Percentiles rank a stretch among this genome's conserved stretches.
phyloP scores from a whole-genome alignment of 257 asterid species.

The Oldenlandia corymbosa region DNA sequence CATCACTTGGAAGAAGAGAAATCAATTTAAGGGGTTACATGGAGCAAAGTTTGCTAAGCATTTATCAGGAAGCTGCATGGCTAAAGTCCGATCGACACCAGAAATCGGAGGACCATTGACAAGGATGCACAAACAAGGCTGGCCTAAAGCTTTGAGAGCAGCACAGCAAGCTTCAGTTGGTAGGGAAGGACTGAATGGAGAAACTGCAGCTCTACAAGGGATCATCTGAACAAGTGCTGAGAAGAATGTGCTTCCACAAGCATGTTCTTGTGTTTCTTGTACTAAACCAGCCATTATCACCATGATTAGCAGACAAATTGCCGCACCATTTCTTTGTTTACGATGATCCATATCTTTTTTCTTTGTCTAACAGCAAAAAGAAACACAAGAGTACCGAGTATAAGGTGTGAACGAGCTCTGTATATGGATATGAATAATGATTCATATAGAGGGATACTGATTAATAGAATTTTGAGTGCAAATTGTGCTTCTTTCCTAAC shows the following conservation, averaged over 20 bases:
- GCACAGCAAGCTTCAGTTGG: slow-evolving; percentile 83
- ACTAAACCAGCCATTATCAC: slow-evolving; percentile 20
- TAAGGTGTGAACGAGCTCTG: no score
- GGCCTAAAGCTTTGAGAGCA: slow-evolving; percentile 80
- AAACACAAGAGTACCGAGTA: no score
- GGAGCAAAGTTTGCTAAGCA: slow-evolving; percentile 82
- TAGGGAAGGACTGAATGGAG: slow-evolving; percentile 58
- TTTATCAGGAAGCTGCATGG: slow-evolving; percentile 81
- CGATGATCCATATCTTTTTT: slow-evolving; percentile 30
- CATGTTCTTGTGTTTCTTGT: slow-evolving; percentile 35
- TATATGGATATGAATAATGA: no score
- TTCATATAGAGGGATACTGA: not conserved
- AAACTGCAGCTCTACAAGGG: slow-evolving; percentile 84
- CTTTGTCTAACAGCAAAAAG: no score
- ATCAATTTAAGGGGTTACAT: no score
- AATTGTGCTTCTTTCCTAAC: slow-evolving; percentile 65
- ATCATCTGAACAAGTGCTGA: slow-evolving; percentile 78
- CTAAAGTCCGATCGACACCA: slow-evolving; percentile 74
- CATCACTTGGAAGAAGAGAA: no score
- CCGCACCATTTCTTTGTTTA: slow-evolving; percentile 7
- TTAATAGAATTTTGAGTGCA: not conserved
- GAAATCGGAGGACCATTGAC: slow-evolving; percentile 92
- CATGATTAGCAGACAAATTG: slow-evolving; percentile 25
- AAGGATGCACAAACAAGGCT: slow-evolving; percentile 82
- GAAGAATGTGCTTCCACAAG: slow-evolving; percentile 69